phyloP scores from a whole-genome alignment of 345 rosid genomes.

The Lepidium africanum region DNA sequence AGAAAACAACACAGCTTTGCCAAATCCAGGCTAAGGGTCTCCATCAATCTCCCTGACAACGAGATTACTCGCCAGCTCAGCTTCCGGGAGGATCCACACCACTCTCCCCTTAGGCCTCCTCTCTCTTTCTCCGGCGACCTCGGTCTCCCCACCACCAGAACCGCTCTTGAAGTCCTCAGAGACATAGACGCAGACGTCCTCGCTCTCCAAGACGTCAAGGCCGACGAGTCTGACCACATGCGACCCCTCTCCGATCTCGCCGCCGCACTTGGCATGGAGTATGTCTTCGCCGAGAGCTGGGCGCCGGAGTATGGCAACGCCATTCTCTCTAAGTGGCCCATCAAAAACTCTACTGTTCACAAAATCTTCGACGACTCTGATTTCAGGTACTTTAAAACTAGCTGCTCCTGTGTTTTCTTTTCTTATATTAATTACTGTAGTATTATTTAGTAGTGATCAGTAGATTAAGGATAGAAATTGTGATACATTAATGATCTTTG shows the following conservation, averaged over 20 bases:
- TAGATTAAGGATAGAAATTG: neutral
- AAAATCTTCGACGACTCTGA: constrained; percentile 86
- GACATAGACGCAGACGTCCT: constrained; percentile 81
- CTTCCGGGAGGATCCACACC: constrained; percentile 40
- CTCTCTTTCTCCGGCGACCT: constrained; percentile 25
- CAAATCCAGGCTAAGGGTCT: constrained; percentile 77
- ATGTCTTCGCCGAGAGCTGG: constrained; percentile 97
- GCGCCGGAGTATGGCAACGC: constrained; percentile 99
- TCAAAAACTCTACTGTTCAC: constrained; percentile 55
- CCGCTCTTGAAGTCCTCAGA: constrained; percentile 62
- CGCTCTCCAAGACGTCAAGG: constrained; percentile 91
- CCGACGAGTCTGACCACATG: constrained; percentile 89
- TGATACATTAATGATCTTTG: neutral
- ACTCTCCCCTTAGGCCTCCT: constrained; percentile 24
- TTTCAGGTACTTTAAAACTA: constrained; percentile 43
- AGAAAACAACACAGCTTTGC: constrained; percentile 48
- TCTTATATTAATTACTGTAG: neutral
- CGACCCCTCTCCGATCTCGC: constrained; percentile 94
- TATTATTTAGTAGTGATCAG: neutral
- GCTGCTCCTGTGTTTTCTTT: neutral
- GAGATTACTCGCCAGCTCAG: constrained; percentile 79
- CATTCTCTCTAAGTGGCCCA: constrained; percentile 82
- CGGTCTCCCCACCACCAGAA: constrained; percentile 35
- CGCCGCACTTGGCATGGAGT: constrained; percentile 72
- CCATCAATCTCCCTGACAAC: constrained; percentile 87